These are phyloP conservation scores for Candida neerlandica DNA, from an alignment of 1,139 yeast genomes.

Conservation along the genomic window DNA sequence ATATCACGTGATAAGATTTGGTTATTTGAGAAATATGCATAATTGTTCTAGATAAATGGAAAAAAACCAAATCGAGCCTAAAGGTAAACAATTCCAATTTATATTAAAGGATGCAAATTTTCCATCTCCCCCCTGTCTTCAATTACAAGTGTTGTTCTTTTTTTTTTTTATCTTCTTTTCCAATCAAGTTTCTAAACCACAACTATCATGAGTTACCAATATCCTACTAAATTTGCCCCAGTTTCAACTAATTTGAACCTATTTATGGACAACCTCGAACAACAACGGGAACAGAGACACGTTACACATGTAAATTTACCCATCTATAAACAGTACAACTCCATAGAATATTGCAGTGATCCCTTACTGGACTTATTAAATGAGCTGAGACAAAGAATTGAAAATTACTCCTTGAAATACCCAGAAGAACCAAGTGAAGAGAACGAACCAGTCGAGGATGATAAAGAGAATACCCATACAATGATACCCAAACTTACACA, in stretches of 20 bases:
- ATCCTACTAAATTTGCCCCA: slow-evolving; percentile 24
- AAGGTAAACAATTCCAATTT: slow-evolving; percentile 12
- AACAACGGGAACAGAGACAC: slow-evolving; percentile 8
- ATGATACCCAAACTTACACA: background rate
- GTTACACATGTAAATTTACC: slow-evolving; percentile 1
- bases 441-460: background rate
- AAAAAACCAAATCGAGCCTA: slow-evolving; percentile 8
- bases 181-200: background rate
- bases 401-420: slow-evolving; percentile 21
- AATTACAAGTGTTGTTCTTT: background rate
- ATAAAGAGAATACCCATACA: background rate
- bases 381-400: slow-evolving; percentile 23
- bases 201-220: slow-evolving; percentile 10
- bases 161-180: background rate
- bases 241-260: slow-evolving; percentile 27
- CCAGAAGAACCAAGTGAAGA: slow-evolving; percentile 1
- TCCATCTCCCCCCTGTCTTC: background rate
- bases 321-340: slow-evolving; percentile 9
- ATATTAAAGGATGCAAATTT: slow-evolving; percentile 1
- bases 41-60: no score
- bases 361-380: slow-evolving; percentile 34
- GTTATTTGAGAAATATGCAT: no score
- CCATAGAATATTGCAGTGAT: slow-evolving; percentile 18
- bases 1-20: no score
- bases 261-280: slow-evolving; percentile 17